These are phyloP conservation scores for Lumnitzera littorea DNA, from an alignment of 345 rosid species.

Conservation along the genomic window DNA sequence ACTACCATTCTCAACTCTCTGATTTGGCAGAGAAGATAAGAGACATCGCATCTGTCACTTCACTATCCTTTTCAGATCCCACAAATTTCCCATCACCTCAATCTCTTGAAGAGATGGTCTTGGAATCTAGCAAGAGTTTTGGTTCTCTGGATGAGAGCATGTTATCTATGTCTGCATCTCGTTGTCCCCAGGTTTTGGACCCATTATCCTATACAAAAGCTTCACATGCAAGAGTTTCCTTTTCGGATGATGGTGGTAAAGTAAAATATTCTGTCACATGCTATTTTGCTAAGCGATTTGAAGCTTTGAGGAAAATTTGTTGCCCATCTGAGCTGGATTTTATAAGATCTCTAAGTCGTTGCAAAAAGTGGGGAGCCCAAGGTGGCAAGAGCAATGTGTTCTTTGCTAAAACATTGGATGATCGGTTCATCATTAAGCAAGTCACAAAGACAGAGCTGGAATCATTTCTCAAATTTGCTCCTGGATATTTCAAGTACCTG, in stretches of 20 bases:
- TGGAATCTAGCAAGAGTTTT: slow-evolving; percentile 44
- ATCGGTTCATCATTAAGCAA: slow-evolving; percentile 90
- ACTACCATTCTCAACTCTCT: slow-evolving; percentile 50
- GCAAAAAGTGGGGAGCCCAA: slow-evolving; percentile 98
- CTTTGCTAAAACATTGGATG: slow-evolving; percentile 96
- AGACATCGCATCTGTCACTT: slow-evolving; percentile 40
- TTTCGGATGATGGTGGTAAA: slow-evolving; percentile 66
- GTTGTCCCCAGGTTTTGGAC: slow-evolving; percentile 49
- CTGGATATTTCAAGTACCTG: slow-evolving; percentile 72
- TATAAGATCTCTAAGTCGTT: slow-evolving; percentile 88
- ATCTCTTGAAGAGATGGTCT: slow-evolving; percentile 49
- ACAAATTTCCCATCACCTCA: slow-evolving; percentile 19
- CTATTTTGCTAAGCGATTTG: slow-evolving; percentile 77
- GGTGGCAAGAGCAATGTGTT: slow-evolving; percentile 99
- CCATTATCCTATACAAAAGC: slow-evolving; percentile 58
- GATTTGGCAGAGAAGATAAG: slow-evolving; percentile 37
- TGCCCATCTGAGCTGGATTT: slow-evolving; percentile 85
- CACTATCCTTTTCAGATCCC: slow-evolving; percentile 40
- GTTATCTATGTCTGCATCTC: slow-evolving; percentile 54
- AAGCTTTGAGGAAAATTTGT: slow-evolving; percentile 73
- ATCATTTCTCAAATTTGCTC: slow-evolving; percentile 84
- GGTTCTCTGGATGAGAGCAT: slow-evolving; percentile 52
- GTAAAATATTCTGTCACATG: slow-evolving; percentile 76
- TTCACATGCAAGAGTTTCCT: slow-evolving; percentile 65
- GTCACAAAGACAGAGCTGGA: slow-evolving; percentile 96